These are phyloP conservation scores for Castanea crenata DNA, from an alignment of 306 rosid species.

Conservation along the genomic window DNA sequence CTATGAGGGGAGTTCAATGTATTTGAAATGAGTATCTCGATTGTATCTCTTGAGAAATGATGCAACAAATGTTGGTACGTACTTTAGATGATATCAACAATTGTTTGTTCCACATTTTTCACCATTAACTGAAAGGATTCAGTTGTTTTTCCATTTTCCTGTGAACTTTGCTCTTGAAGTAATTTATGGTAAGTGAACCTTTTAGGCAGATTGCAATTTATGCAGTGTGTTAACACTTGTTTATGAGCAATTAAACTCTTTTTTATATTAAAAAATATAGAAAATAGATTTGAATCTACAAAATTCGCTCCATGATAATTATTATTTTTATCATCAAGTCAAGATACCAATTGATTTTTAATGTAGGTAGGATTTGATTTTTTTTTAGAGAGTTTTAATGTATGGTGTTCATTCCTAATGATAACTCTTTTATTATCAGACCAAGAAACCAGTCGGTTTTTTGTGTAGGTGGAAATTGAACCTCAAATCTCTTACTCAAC, in stretches of 20 bases:
- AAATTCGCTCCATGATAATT: too few relatives aligned
- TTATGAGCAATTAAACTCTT: too few relatives aligned
- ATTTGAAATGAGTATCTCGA: not conserved
- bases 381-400: too few relatives aligned
- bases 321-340: too few relatives aligned
- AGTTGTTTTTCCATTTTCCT: not conserved
- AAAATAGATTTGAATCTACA: too few relatives aligned
- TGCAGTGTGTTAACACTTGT: too few relatives aligned
- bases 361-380: too few relatives aligned
- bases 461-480: rapidly evolving
- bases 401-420: rapidly evolving
- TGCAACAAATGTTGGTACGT: not conserved
- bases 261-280: too few relatives aligned
- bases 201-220: not conserved
- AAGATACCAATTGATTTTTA: too few relatives aligned
- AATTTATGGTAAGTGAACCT: not conserved
- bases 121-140: not conserved
- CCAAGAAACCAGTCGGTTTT: too few relatives aligned
- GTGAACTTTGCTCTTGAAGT: not conserved
- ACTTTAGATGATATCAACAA: not conserved
- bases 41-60: not conserved
- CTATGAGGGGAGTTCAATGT: not conserved
- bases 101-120: not conserved
- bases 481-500: rapidly evolving
- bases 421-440: too few relatives aligned